Evolutionary conservation across 805 yeast genomes (phyloP).

Genomic region (Lachancea lanzarotensis): DNA sequence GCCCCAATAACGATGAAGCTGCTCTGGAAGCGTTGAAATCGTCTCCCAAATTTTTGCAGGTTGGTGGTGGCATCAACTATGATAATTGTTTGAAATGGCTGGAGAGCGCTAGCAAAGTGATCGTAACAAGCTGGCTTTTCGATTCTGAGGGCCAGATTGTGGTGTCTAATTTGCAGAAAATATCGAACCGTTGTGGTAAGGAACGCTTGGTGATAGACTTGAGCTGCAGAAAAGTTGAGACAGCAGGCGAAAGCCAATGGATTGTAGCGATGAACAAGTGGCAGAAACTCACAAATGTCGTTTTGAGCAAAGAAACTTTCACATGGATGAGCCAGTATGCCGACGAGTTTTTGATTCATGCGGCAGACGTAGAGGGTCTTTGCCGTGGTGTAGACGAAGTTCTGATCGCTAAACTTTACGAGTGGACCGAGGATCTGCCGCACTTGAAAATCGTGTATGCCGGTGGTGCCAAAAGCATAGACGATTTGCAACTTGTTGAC

Average conservation of each 20-base stretch:
- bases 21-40: slow-evolving; percentile 67
- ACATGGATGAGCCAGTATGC: slow-evolving; percentile 55
- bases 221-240: slow-evolving; percentile 56
- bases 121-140: slow-evolving; percentile 88
- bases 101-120: slow-evolving; percentile 74
- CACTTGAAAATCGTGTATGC: slow-evolving; percentile 81
- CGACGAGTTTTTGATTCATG: slow-evolving; percentile 86
- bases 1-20: slow-evolving; percentile 73
- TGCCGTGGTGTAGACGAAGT: slow-evolving; percentile 88
- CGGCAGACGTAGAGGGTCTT: slow-evolving; percentile 97
- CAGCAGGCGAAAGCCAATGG: slow-evolving; percentile 46
- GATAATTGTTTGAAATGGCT: slow-evolving; percentile 76
- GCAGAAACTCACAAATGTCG: slow-evolving; percentile 78
- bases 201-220: slow-evolving; percentile 75
- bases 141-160: slow-evolving; percentile 41
- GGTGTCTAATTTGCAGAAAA: slow-evolving; percentile 42
- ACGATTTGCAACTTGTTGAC: slow-evolving; percentile 63
- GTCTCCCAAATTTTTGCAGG: slow-evolving; percentile 72
- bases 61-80: slow-evolving; percentile 88
- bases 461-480: slow-evolving; percentile 82
- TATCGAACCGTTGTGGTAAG: slow-evolving; percentile 56
- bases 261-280: slow-evolving; percentile 97
- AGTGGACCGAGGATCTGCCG: slow-evolving; percentile 50
- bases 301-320: slow-evolving; percentile 50
- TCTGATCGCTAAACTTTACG: slow-evolving; percentile 62